Evolutionary conservation across 192 early-diverging fungal species (phyloP).

Genomic region (Anaeromyces robustus): DNA sequence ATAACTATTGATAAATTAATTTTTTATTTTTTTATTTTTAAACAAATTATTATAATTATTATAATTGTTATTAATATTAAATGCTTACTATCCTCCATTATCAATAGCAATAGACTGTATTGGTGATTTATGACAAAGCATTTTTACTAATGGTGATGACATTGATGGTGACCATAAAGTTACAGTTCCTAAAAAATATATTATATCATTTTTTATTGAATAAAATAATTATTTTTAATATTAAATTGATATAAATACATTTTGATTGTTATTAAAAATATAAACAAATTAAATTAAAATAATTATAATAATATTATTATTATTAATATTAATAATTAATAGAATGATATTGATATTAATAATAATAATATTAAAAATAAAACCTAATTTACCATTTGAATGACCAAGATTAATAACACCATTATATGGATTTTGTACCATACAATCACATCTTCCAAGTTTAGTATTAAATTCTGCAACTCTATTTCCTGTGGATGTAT

Average conservation of each 20-base stretch:
- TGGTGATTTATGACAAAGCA: constrained; percentile 81
- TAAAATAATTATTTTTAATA: too few species aligned
- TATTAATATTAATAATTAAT: not conserved
- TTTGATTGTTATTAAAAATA: too few species aligned
- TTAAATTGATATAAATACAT: too few species aligned
- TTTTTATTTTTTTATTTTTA: not conserved
- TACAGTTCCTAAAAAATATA: constrained; percentile 28
- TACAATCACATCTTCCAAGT: constrained; percentile 60
- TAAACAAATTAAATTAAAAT: too few species aligned
- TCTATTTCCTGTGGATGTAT: constrained; percentile 75
- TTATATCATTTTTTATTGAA: too few species aligned
- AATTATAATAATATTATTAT: too few species aligned
- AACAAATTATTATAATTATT: not conserved
- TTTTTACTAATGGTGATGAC: constrained; percentile 73
- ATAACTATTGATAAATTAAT: constrained; percentile 19
- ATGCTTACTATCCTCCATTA: constrained; percentile 18
- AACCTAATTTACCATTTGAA: constrained; percentile 37
- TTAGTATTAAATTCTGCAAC: constrained; percentile 64
- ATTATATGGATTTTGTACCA: constrained; percentile 81
- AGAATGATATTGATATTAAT: not conserved
- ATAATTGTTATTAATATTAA: not conserved
- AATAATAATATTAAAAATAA: not conserved
- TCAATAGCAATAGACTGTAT: constrained; percentile 75
- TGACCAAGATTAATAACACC: constrained; percentile 88
- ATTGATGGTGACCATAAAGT: constrained; percentile 82